A percentile compares a stretch with the other conserved stretches of the same genome.
Evolutionary conservation across 2,329 filamentous ascomycete genomes (phyloP).

Genomic region (Pyricularia sp.): DNA sequence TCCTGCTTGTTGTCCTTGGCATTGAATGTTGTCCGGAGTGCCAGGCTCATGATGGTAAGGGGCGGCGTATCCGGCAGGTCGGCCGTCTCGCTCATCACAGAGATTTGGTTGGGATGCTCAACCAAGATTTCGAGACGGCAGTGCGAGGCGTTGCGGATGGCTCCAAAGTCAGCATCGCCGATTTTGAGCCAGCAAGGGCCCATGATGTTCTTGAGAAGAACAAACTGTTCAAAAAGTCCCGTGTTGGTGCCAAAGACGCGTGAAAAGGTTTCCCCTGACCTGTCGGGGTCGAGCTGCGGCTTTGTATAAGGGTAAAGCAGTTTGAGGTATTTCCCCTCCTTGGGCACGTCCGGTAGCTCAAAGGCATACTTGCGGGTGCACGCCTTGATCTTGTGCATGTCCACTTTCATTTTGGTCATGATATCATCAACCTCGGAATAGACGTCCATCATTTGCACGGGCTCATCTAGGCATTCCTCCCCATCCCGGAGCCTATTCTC

Average conservation of each 20-base stretch:
- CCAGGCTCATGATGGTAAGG: constrained; percentile 90
- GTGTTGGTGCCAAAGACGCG: constrained; percentile 92
- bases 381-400: constrained; percentile 87
- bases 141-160: constrained; percentile 88
- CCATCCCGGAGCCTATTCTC: constrained; percentile 44
- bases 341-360: constrained; percentile 78
- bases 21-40: constrained; percentile 82
- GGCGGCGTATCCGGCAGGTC: constrained; percentile 68
- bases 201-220: constrained; percentile 98
- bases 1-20: constrained; percentile 93
- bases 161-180: constrained; percentile 70
- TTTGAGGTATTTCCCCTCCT: constrained; percentile 86
- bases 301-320: constrained; percentile 93
- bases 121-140: constrained; percentile 90
- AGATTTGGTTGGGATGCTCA: constrained; percentile 67
- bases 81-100: constrained; percentile 65
- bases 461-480: constrained; percentile 57
- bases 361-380: constrained; percentile 92
- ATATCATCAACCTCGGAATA: constrained; percentile 82
- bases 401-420: constrained; percentile 80
- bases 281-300: constrained; percentile 58
- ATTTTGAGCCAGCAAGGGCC: constrained; percentile 96
- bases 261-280: constrained; percentile 81
- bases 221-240: constrained; percentile 92
- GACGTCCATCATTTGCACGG: constrained; percentile 79